Base-by-base conservation (phyloP, 345 rosid genomes). In the Gossypium arboreum region DNA sequence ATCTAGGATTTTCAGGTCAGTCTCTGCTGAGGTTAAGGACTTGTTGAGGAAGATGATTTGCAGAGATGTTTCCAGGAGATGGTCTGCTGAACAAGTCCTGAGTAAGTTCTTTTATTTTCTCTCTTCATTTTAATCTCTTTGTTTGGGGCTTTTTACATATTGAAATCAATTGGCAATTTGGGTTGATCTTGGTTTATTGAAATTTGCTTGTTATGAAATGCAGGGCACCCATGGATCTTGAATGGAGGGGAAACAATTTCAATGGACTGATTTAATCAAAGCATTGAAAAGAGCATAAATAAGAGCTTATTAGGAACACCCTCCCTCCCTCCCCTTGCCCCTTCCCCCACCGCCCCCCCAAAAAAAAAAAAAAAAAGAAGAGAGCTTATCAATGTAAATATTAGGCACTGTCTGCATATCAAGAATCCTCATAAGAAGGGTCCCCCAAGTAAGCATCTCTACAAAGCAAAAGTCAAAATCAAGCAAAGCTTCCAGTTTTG, bases 11-110 rank as follows among this genome's bases (percentile, higher is more conserved):
- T 93, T 90, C 48, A 67, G 86, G 44, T 75, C 82, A 0, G 87
- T 89, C 17, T 90, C 90, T 1, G 12, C 83, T 0, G 86, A 71
- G 0, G 97, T 81, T 0, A 93, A 95, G 78, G 98, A 91, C 69
- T 74, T 95, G 7, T 11, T 95, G 81, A 83, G 97, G 81, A 91
- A 87, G 83, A 87, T 95, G 92, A 87, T 93, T 1, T 90, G 94
- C 54, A 85, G 84, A 10, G 99, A 91, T 77, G 90, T 81, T 25
- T 89, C 91, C n/a, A 81, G 83, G 68, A 64, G 99, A 73, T 80
- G 86, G 12, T 90, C 98, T 1, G 97, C 92, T 0, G 93, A 91
- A 9, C 90, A 95, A 78, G 94, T 89, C 63, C 81, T 93, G 43
- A 84, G 98, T 90, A 77, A 84, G 96, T 78, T 17, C 10, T 11